These are phyloP conservation scores for Luvunga scandens DNA, from an alignment of 345 rosid species.

Conservation along the genomic window DNA sequence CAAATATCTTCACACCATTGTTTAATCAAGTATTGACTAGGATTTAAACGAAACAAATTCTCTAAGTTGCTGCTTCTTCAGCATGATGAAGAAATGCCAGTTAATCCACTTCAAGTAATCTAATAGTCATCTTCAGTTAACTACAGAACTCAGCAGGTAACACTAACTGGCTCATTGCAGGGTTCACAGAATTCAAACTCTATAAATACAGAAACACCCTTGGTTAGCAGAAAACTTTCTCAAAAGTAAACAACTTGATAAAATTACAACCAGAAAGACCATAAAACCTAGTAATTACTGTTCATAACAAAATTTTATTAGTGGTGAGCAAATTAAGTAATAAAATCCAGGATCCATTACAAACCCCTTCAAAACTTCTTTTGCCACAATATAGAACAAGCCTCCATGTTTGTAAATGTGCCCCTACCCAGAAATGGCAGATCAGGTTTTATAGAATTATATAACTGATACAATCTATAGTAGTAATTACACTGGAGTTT, in stretches of 20 bases:
- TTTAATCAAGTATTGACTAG: background rate
- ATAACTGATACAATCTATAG: background rate
- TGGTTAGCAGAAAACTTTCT: background rate
- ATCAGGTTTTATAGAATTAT: background rate
- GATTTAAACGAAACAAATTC: slow-evolving; percentile 1
- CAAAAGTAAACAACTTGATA: background rate
- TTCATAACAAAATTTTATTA: background rate
- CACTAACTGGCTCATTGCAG: background rate
- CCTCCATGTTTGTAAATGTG: background rate
- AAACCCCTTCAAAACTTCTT: background rate
- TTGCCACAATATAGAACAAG: background rate
- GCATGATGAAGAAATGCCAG: background rate
- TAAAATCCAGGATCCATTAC: background rate
- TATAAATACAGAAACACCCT: background rate
- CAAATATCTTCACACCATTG: slow-evolving; percentile 1
- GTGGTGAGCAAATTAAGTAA: background rate
- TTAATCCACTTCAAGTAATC: background rate
- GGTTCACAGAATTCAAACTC: background rate
- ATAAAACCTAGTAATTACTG: background rate
- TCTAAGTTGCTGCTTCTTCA: background rate
- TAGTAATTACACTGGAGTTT: background rate
- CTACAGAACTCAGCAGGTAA: background rate
- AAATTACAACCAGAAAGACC: background rate
- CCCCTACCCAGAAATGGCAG: background rate
- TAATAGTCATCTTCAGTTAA: background rate